Percentiles rank a stretch among this genome's conserved stretches.
These are phyloP conservation scores for Candida glaebosa DNA, from an alignment of 805 yeast genomes.

Conservation along the genomic window DNA sequence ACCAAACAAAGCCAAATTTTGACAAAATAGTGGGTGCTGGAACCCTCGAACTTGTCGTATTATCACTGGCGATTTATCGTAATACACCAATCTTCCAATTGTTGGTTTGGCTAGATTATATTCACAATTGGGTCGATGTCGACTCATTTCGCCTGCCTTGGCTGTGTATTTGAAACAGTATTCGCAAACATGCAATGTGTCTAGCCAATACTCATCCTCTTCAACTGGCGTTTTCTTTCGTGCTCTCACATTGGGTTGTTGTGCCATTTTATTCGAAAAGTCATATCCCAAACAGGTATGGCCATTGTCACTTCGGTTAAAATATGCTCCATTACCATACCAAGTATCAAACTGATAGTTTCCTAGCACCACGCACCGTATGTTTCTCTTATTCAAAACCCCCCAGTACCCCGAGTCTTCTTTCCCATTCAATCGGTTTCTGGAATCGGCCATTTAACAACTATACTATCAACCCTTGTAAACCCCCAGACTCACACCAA, in stretches of 20 bases:
- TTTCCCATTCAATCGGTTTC: conserved; percentile 1
- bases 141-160: conserved; percentile 35
- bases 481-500: background rate
- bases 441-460: background rate
- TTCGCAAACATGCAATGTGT: conserved; percentile 68
- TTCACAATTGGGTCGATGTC: conserved; percentile 49
- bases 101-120: conserved; percentile 29
- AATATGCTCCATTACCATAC: conserved; percentile 85
- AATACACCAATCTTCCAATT: conserved; percentile 69
- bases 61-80: conserved; percentile 45
- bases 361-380: conserved; percentile 65
- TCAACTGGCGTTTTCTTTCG: background rate
- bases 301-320: conserved; percentile 30
- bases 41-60: conserved; percentile 70
- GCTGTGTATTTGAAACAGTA: conserved; percentile 81
- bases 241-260: background rate
- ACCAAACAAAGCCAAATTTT: conserved; percentile 78
- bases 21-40: conserved; percentile 66
- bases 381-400: conserved; percentile 57
- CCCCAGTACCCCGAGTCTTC: conserved; percentile 53
- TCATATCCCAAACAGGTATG: conserved; percentile 46
- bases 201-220: conserved; percentile 47
- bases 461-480: background rate
- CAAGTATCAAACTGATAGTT: conserved; percentile 69
- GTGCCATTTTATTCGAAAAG: conserved; percentile 17